phyloP scores from a whole-genome alignment of 805 yeast genomes.

The Yarrowia sp. region DNA sequence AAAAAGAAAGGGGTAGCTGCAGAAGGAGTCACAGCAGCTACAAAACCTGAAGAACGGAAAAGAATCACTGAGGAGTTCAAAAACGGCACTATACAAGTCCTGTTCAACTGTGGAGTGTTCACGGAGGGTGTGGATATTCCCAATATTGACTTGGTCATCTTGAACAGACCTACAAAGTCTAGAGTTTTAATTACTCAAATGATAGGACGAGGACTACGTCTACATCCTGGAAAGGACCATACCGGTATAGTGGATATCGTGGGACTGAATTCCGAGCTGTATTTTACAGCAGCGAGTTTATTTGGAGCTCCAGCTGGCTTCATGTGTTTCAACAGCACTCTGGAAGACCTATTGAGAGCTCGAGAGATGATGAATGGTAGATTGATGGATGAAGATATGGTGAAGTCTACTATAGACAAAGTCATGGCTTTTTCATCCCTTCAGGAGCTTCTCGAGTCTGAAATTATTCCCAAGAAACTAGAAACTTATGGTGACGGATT shows the following conservation, averaged over 20 bases:
- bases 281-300: too few relatives aligned
- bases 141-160: conserved; percentile 71
- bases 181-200: conserved; percentile 73
- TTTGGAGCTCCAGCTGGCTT: conserved; percentile 49
- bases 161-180: conserved; percentile 81
- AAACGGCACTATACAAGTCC: conserved; percentile 62
- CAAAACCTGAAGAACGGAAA: conserved; percentile 53
- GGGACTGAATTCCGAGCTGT: too few relatives aligned
- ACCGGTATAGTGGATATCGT: conserved; percentile 80
- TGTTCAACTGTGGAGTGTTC: conserved; percentile 84
- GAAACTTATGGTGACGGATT: conserved; percentile 5
- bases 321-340: conserved; percentile 31
- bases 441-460: conserved; percentile 11
- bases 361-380: too few relatives aligned
- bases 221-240: conserved; percentile 55
- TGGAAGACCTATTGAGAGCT: background rate
- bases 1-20: conserved; percentile 62
- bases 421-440: conserved; percentile 1
- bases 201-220: conserved; percentile 85
- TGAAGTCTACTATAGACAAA: background rate
- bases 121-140: conserved; percentile 97
- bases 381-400: background rate
- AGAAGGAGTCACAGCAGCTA: conserved; percentile 66
- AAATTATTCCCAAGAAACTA: background rate
- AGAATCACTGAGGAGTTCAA: conserved; percentile 57